These are phyloP conservation scores for Leishmania amazonensis DNA, from an alignment of 208 protist species.

Conservation along the genomic window DNA sequence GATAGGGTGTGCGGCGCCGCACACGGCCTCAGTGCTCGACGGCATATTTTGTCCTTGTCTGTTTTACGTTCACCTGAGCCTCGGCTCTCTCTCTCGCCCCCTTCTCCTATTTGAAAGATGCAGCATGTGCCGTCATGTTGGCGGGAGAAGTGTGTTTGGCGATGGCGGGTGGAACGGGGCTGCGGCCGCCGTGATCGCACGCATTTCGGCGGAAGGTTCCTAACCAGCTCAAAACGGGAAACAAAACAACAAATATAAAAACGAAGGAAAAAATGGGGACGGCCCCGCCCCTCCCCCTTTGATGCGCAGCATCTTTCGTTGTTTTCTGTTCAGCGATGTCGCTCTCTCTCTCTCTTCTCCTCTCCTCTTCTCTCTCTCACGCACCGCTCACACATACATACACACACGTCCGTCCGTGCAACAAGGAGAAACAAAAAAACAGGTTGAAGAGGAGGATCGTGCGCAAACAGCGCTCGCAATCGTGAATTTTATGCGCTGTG, in stretches of 20 bases:
- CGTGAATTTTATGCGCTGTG: background rate
- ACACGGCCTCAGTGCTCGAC: background rate
- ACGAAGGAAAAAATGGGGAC: too few relatives aligned
- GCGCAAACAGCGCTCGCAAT: background rate
- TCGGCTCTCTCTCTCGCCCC: background rate
- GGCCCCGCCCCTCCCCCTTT: background rate
- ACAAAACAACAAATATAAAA: background rate
- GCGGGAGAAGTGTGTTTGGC: background rate
- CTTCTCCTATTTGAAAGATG: background rate
- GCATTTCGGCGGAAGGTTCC: background rate
- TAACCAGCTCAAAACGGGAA: background rate
- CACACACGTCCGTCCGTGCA: background rate
- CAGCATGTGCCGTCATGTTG: background rate
- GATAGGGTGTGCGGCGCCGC: background rate
- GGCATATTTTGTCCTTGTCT: background rate
- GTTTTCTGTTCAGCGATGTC: background rate
- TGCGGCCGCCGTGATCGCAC: background rate
- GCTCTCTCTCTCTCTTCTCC: background rate
- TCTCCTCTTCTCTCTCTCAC: background rate
- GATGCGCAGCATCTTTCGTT: background rate
- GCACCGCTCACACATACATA: background rate
- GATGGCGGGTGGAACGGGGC: background rate
- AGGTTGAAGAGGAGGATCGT: background rate
- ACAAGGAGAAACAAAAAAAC: background rate
- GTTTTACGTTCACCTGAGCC: background rate